phyloP scores from a whole-genome alignment of 805 yeast genomes.

The Myxozyma neglecta region DNA sequence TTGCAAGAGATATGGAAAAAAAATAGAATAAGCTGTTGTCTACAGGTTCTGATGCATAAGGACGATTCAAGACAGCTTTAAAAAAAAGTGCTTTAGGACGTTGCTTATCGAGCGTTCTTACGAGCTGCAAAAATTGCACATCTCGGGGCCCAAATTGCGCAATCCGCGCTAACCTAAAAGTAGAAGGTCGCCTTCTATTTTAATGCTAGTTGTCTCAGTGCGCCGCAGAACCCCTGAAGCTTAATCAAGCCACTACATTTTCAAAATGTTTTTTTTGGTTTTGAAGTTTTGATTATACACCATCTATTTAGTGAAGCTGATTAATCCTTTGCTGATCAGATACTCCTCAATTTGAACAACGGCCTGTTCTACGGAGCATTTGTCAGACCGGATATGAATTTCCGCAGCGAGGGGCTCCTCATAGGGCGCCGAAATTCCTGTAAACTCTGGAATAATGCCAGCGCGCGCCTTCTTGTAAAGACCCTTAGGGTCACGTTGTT shows the following conservation, averaged over 20 bases:
- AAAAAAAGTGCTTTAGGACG: too few species aligned
- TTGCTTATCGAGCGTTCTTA: conserved; percentile 7
- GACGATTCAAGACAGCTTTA: background rate
- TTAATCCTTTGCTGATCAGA: conserved; percentile 39
- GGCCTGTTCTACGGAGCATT: conserved; percentile 73
- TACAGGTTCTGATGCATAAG: too few species aligned
- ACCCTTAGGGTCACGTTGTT: conserved; percentile 96
- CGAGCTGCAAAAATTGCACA: background rate
- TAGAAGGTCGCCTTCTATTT: background rate
- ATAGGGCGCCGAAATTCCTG: conserved; percentile 94
- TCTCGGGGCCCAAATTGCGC: conserved; percentile 9
- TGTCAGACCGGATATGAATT: conserved; percentile 73
- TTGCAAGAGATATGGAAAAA: background rate
- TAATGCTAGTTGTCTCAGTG: background rate
- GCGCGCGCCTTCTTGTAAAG: conserved; percentile 95
- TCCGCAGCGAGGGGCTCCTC: conserved; percentile 89
- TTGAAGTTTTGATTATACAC: background rate
- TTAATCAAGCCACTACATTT: conserved; percentile 3
- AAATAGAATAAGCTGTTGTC: too few species aligned
- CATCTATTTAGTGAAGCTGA: background rate
- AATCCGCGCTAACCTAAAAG: conserved; percentile 8
- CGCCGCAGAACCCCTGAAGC: conserved; percentile 5
- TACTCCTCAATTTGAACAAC: conserved; percentile 71
- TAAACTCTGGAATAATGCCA: conserved; percentile 89
- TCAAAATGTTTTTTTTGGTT: background rate